A percentile compares a stretch with the other conserved stretches of the same genome.
These are phyloP conservation scores for Colletotrichum chrysophilum DNA, from an alignment of 2,329 filamentous ascomycete genomes.

Conservation along the genomic window DNA sequence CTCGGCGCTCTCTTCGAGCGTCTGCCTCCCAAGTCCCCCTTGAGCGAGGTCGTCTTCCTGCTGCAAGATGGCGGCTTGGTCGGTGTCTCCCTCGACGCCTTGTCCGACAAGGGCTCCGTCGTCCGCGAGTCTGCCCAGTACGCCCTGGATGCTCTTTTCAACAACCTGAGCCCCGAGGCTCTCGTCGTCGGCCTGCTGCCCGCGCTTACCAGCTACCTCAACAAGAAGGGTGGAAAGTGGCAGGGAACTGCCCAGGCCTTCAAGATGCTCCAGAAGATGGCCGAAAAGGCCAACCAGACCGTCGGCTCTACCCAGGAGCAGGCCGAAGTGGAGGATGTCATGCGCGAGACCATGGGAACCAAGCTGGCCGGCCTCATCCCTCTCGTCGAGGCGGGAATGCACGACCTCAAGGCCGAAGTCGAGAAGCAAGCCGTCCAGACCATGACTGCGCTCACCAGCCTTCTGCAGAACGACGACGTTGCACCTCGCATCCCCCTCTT, in stretches of 20 bases:
- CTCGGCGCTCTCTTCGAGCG: constrained; percentile 93
- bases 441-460: constrained; percentile 87
- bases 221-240: constrained; percentile 91
- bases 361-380: constrained; percentile 88
- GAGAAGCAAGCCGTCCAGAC: constrained; percentile 89
- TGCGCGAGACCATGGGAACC: constrained; percentile 89
- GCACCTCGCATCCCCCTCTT: constrained; percentile 89
- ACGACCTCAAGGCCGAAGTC: constrained; percentile 90
- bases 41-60: constrained; percentile 82
- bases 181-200: constrained; percentile 85
- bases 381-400: constrained; percentile 90
- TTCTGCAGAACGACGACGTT: constrained; percentile 97
- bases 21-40: constrained; percentile 76
- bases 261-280: constrained; percentile 88
- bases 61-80: constrained; percentile 81
- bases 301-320: constrained; percentile 81
- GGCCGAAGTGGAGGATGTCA: constrained; percentile 84
- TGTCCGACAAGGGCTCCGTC: constrained; percentile 88
- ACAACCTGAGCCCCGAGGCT: constrained; percentile 79
- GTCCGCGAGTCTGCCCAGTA: constrained; percentile 94
- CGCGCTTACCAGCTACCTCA: constrained; percentile 74
- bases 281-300: constrained; percentile 89
- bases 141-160: constrained; percentile 87
- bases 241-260: constrained; percentile 91
- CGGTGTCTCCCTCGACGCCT: constrained; percentile 76